phyloP scores from a whole-genome alignment of 768 basidiomycete species.

The Suillus luteus region DNA sequence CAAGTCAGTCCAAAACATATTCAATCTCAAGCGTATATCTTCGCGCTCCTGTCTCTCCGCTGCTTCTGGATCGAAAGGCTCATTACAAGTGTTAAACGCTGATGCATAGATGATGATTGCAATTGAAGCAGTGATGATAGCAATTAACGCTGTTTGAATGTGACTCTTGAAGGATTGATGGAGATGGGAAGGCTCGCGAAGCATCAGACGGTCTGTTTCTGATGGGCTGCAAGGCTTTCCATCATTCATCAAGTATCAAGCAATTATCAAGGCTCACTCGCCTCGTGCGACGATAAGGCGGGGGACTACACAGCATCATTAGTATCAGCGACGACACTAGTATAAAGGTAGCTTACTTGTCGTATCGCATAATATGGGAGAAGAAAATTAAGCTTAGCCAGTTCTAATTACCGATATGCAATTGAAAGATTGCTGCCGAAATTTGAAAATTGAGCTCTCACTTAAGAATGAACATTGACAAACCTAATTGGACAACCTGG shows the following conservation, averaged over 20 bases:
- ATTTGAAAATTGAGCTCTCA: neutral
- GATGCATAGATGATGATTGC: neutral
- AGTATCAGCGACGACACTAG: neutral
- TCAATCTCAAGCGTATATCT: constrained; percentile 23
- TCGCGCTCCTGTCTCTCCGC: constrained; percentile 22
- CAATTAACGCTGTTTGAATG: neutral
- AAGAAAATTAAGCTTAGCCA: neutral
- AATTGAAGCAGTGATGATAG: neutral
- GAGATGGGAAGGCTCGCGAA: neutral
- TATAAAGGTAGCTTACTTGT: neutral
- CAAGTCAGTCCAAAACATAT: constrained; percentile 27
- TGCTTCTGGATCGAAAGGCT: constrained; percentile 20
- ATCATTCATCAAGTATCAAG: neutral
- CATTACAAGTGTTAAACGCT: constrained; percentile 20
- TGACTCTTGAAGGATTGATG: neutral
- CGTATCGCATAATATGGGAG: neutral
- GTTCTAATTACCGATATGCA: neutral
- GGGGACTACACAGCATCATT: neutral
- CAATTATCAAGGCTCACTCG: neutral
- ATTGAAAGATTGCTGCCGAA: neutral
- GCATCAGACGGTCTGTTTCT: neutral
- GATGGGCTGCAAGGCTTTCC: neutral
- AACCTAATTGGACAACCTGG: neutral
- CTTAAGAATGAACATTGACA: neutral
- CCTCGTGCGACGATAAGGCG: neutral